Evolutionary conservation across 2,329 filamentous ascomycete genomes (phyloP), one percentile per base, ranked within the genome.

Genomic region (Aspergillus pseudoviridinutans): DNA sequence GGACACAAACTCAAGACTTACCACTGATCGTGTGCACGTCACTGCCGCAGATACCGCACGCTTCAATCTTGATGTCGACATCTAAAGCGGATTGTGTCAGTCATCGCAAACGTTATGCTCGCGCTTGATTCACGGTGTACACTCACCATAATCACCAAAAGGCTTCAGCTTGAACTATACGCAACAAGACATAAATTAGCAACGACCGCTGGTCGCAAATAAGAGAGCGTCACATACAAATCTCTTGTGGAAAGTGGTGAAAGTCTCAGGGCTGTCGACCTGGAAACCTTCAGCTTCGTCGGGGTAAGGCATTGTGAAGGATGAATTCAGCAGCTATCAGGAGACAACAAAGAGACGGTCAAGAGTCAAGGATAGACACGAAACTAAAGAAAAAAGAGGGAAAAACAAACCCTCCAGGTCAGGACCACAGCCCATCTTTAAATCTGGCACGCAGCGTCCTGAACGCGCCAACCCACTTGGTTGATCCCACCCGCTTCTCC

Each of bases 51-150:
- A 91, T 82, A 69, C 90, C 89, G 69, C 90, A 93, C 71, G 84
- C 87, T 64, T 92, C 87, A 68, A 96, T 88, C 80, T 92, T 89
- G 76, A 96, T 85, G 72, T 96, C 91, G 67, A 96, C 85, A 71
- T 96, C 91, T 72, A 50, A 35, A 25, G 55, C 14, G 49, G 60
- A 38, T 47, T 53, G 57, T 54, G 12, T 50, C 8, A 27, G 14
- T 4, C 32, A 17, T 6, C 12, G 12, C 32, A 35, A 35, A 35
- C 32, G 12, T 17, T 17, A 17, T 14, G 32, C 12, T 35, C 4
- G 32, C 4, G 32, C 12, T 17, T 29, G 29, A 17, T 27, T 42
- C 27, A 29, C 6, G 27, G 14, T n/a, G 24, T 5, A 3, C 42
- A 52, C 68, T 57, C 63, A 75, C 72, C 72, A 75, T 90, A 84